Percentiles rank a stretch among this genome's conserved stretches.
These are phyloP conservation scores for Erodium trifolium DNA, from an alignment of 441 rosid genomes.

Conservation along the genomic window DNA sequence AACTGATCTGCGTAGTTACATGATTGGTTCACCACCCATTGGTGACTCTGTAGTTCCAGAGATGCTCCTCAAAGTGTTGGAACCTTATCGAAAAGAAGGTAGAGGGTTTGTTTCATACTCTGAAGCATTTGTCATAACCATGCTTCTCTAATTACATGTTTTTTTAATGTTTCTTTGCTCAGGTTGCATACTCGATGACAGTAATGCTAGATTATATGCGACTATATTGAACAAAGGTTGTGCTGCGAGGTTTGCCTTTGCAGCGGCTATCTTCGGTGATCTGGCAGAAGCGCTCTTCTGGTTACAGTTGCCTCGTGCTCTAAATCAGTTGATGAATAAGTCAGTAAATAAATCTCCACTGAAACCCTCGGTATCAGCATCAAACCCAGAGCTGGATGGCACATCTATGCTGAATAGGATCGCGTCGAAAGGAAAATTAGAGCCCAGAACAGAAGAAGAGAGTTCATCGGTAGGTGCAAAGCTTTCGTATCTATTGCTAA, in stretches of 20 bases:
- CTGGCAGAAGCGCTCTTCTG: conserved; percentile 84
- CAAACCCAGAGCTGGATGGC: conserved; percentile 36
- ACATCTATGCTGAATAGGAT: conserved; percentile 45
- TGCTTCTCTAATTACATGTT: conserved; percentile 14
- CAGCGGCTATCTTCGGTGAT: conserved; percentile 94
- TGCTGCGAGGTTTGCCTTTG: conserved; percentile 82
- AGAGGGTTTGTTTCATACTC: conserved; percentile 13
- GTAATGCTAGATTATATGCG: conserved; percentile 77
- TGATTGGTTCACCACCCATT: conserved; percentile 64
- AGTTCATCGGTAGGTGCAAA: conserved; percentile 45
- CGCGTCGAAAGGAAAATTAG: conserved; percentile 44
- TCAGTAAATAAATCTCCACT: conserved; percentile 44
- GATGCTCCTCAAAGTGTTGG: conserved; percentile 89
- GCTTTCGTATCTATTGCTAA: not conserved
- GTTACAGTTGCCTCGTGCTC: conserved; percentile 89
- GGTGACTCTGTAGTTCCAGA: conserved; percentile 95
- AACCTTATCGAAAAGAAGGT: conserved; percentile 87
- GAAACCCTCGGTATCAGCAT: conserved; percentile 31
- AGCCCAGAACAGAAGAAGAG: conserved; percentile 31
- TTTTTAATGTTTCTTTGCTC: conserved; percentile 21
- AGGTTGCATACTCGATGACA: conserved; percentile 95
- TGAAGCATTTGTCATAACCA: not conserved
- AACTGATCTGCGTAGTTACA: conserved; percentile 81
- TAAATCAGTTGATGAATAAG: conserved; percentile 64
- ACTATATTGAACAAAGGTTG: conserved; percentile 71